Base-by-base conservation (phyloP, 108 stramenopile genomes). In the Cyclotella atomus region DNA sequence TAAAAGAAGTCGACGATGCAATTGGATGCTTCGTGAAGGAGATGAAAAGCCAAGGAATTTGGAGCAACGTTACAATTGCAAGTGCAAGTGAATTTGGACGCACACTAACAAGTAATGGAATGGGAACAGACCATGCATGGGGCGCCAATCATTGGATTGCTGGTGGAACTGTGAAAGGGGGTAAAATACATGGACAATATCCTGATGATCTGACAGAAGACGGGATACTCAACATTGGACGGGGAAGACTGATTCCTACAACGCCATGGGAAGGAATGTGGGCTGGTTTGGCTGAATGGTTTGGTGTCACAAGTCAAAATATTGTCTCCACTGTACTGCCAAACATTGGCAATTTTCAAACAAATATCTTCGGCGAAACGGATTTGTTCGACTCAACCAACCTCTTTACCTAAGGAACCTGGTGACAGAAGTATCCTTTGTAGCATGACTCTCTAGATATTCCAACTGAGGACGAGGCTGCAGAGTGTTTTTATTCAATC, bases 241-340 rank as follows among this genome's bases (percentile, higher is more conserved):
- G 81, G 14, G 85, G 85, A 12, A 73, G 86, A 0, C 20, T 93
- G 1, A 85, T 93, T 16, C 92, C 92, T 3, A 87, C 88, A 3
- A 83, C 85, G 2, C 47, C 75, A 2, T 93, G 92, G 92, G 92
- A 93, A 17, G 71, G 68, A 3, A 52, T 90, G 0, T 90, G 83
- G 84, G 50, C 68, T 56, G 83, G 65, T 19, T 16, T 87, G 0
- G 75, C 81, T 20, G 46, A 77, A 27, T 86, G 85, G 85, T 57
- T 76, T 34, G 81, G 72, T 10, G 66, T 82, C 0, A 23, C 10
- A 3, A 54, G 44, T 35, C 14, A 65, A 54, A 76, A 82, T 35
- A 45, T 77, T 0, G 44, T 55, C 24, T 52, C 28, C 7, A 49
- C 10, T 55, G 59, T 68, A 2, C 35, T 86, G 20, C 85, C 85